Percentiles rank a stretch among this genome's conserved stretches.
These are phyloP conservation scores for Trametes meyenii DNA, from an alignment of 768 basidiomycete species.

Conservation along the genomic window DNA sequence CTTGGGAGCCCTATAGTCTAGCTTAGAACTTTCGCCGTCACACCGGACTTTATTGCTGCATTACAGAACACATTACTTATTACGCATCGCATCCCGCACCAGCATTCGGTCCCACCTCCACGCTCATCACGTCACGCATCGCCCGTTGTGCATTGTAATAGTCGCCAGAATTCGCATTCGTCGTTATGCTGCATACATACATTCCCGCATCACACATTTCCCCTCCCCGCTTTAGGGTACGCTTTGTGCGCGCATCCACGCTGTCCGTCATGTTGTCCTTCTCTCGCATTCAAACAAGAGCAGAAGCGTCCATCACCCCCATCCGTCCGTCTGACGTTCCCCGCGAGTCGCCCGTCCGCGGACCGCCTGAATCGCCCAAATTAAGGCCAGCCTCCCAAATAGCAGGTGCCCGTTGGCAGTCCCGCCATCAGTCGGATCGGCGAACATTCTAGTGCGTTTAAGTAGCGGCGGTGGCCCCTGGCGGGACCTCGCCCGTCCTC, in stretches of 20 bases:
- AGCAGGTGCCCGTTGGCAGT: neutral
- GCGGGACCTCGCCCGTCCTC: neutral
- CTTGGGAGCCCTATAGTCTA: slow-evolving; percentile 17
- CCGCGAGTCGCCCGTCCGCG: neutral
- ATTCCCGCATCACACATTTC: slow-evolving; percentile 16
- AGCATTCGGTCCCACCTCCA: slow-evolving; percentile 16
- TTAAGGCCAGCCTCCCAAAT: neutral
- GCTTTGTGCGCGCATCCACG: slow-evolving; percentile 10
- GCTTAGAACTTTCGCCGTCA: slow-evolving; percentile 16
- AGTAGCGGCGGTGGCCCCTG: slow-evolving; percentile 3
- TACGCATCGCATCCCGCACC: slow-evolving; percentile 24
- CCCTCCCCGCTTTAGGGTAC: slow-evolving; percentile 4
- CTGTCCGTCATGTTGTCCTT: slow-evolving; percentile 14
- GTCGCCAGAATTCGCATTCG: slow-evolving; percentile 22
- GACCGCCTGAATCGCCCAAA: neutral
- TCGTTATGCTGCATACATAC: slow-evolving; percentile 25
- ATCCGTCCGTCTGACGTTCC: slow-evolving; percentile 1
- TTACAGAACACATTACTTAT: slow-evolving; percentile 25
- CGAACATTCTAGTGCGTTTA: slow-evolving; percentile 12
- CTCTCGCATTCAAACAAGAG: slow-evolving; percentile 9
- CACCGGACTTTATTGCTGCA: slow-evolving; percentile 20
- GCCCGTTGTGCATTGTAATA: slow-evolving; percentile 24
- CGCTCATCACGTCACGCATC: slow-evolving; percentile 22
- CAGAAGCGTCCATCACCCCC: slow-evolving; percentile 11
- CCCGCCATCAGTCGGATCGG: slow-evolving; percentile 15